These are phyloP conservation scores for Tanacetum coccineum DNA, from an alignment of 129 eudicot species.

Conservation along the genomic window DNA sequence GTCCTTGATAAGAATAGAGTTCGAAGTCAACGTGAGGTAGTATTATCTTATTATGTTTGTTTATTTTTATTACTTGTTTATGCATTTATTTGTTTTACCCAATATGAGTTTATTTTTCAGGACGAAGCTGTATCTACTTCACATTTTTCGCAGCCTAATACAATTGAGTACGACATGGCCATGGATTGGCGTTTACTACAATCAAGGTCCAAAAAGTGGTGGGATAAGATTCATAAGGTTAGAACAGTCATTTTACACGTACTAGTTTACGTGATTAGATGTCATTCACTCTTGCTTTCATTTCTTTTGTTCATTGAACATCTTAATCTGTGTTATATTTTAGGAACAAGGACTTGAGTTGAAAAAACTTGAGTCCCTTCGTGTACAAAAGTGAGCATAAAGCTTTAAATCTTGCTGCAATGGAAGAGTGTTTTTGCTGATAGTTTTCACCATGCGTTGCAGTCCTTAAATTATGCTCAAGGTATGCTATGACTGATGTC, in stretches of 20 bases:
- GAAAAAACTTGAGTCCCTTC: constrained; percentile 30
- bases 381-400: constrained; percentile 39
- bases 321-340: neutral
- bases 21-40: constrained; percentile 50
- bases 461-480: constrained; percentile 5
- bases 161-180: constrained; percentile 88
- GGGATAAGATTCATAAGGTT: constrained; percentile 64
- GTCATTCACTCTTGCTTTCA: neutral
- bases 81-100: neutral
- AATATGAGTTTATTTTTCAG: constrained; percentile 35
- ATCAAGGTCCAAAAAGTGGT: constrained; percentile 43
- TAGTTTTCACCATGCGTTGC: constrained; percentile 24
- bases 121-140: constrained; percentile 81
- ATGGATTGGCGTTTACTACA: constrained; percentile 73
- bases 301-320: neutral
- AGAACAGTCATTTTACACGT: constrained; percentile 13
- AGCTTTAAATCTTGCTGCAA: constrained; percentile 11
- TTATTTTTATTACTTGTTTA: neutral
- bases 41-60: constrained; percentile 13
- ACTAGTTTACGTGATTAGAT: neutral
- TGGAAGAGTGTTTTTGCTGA: constrained; percentile 18
- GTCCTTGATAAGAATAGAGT: constrained; percentile 42
- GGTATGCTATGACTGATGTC: constrained; percentile 2
- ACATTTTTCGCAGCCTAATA: constrained; percentile 84
- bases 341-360: constrained; percentile 53